Conservation (phyloP, 2,329 filamentous ascomycete species). For the Phoma sp. region DNA sequence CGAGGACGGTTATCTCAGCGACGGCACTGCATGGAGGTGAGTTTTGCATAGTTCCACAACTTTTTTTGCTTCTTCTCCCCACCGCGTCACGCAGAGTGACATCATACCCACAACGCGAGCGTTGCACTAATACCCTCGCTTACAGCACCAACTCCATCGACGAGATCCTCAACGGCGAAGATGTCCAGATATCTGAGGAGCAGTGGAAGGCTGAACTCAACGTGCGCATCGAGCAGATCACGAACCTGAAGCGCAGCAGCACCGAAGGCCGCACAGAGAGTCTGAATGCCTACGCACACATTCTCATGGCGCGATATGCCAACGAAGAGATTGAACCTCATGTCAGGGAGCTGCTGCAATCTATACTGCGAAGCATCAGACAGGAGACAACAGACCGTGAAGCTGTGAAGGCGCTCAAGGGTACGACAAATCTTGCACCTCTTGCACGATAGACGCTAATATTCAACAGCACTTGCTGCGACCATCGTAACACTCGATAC, state of each 20-base stretch:
- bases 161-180: slow-evolving; percentile 61
- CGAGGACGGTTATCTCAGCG: slow-evolving; percentile 62
- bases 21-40: slow-evolving; percentile 65
- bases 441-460: slow-evolving; percentile 20
- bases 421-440: slow-evolving; percentile 38
- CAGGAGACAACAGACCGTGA: slow-evolving; percentile 72
- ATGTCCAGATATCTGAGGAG: slow-evolving; percentile 56
- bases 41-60: slow-evolving; percentile 20
- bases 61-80: slow-evolving; percentile 18
- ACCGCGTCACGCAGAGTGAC: slow-evolving; percentile 27
- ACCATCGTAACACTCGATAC: slow-evolving; percentile 72
- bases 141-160: slow-evolving; percentile 70
- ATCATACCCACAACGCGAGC: slow-evolving; percentile 32
- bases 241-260: slow-evolving; percentile 80
- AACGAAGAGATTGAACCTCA: slow-evolving; percentile 66
- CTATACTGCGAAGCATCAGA: slow-evolving; percentile 74
- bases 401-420: slow-evolving; percentile 71
- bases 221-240: slow-evolving; percentile 72
- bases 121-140: slow-evolving; percentile 29
- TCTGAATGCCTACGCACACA: slow-evolving; percentile 66
- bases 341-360: slow-evolving; percentile 66
- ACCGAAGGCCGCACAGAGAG: slow-evolving; percentile 71
- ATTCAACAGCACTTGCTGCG: slow-evolving; percentile 64
- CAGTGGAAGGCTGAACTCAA: slow-evolving; percentile 68
- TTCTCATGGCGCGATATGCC: slow-evolving; percentile 72